phyloP scores from a whole-genome alignment of 1,139 yeast species.

The Hansenula lynferdii region DNA sequence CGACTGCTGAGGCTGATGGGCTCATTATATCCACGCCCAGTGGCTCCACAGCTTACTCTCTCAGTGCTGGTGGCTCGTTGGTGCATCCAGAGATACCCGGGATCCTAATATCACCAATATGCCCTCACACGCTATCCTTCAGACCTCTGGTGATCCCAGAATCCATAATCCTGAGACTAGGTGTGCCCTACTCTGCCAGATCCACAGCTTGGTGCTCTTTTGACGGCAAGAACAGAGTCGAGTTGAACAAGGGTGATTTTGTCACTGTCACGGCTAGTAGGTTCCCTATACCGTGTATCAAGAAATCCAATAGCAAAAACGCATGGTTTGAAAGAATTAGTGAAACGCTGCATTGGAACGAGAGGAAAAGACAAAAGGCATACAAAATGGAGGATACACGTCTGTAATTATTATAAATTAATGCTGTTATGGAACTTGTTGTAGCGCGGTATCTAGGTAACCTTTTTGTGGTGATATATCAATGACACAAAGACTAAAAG shows the following conservation, averaged over 20 bases:
- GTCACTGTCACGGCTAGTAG: constrained; percentile 68
- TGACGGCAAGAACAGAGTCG: constrained; percentile 74
- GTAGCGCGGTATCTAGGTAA: no score
- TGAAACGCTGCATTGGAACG: constrained; percentile 51
- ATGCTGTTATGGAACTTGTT: no score
- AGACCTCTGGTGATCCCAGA: constrained; percentile 79
- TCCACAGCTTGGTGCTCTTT: constrained; percentile 77
- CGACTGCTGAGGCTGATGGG: constrained; percentile 89
- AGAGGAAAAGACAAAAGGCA: constrained; percentile 39
- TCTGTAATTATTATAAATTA: no score
- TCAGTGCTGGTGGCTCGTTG: constrained; percentile 84
- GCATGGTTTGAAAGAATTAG: constrained; percentile 47
- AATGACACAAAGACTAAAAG: no score
- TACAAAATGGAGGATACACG: constrained; percentile 7
- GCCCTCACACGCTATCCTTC: constrained; percentile 81
- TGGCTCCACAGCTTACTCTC: constrained; percentile 87
- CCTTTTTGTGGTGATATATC: no score
- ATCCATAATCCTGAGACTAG: constrained; percentile 58
- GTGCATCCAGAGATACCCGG: constrained; percentile 86
- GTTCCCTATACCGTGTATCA: constrained; percentile 74
- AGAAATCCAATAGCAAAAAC: constrained; percentile 33
- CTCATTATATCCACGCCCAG: constrained; percentile 82
- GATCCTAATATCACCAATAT: constrained; percentile 74
- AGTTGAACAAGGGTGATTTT: constrained; percentile 62
- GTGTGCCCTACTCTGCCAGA: constrained; percentile 63